Base-by-base conservation (phyloP, 2,329 filamentous ascomycete genomes). In the Botryosphaeria dothidea region DNA sequence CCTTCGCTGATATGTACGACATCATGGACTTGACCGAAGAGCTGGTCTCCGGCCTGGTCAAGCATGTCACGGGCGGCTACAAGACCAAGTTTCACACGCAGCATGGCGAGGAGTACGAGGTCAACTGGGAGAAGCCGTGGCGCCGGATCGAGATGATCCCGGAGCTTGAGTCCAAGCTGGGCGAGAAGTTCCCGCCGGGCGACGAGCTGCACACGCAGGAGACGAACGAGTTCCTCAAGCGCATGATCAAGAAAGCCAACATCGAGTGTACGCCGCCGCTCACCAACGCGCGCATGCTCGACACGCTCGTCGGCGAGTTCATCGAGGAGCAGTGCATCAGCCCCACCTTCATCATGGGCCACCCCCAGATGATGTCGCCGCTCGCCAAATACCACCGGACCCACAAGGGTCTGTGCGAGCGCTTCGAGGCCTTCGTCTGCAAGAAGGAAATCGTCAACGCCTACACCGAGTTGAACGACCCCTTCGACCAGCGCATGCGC, bases 91-190 rank as follows among this genome's bases (percentile, higher is more conserved):
- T 93, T 83, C 89, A 91, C 77, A 97, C 91, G 23, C 91, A 95
- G 80, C 85, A 86, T 68, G 95, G 94, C 65, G 92, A 97, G 80
- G 86, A 86, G 66, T 93, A 94, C 80, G 87, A 93, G 67, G 91
- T 99, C 72, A 96, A 99, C 86, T 99, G 95, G 96, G 90, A 93
- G 78, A 89, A 88, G 66, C 96, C 95, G 49, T 99, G 96, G 95
- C 88, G 90, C 78, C 86, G 92, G 68, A 88, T 98, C 57, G 92
- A 97, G 78, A 99, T 99, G 94, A 97, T 99, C 65, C 90, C 92
- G 2, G 91, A 90, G 38, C 87, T 99, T 0, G 95, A 98, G 82
- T 88, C 94, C 80, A 90, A 90, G 13, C 92, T 89, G 0, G 93
- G 92, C 71, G 93, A 96, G 82, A 97, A 92, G 81, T 99, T 99